phyloP scores from a whole-genome alignment of 257 asterid species.

The Mitragyna speciosa region DNA sequence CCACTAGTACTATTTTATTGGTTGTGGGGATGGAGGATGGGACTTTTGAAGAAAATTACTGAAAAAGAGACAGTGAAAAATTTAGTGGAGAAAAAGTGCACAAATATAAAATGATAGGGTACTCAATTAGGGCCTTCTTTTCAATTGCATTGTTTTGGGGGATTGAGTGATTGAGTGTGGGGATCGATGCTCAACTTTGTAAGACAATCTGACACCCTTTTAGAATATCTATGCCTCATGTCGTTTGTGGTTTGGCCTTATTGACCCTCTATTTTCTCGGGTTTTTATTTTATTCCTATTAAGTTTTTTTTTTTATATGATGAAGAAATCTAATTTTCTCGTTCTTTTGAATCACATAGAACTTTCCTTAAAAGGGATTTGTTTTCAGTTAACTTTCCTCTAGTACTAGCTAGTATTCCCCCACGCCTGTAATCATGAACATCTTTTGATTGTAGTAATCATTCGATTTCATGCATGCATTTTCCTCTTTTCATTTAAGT shows the following conservation, averaged over 20 bases:
- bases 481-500: not conserved
- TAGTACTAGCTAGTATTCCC: not conserved
- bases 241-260: not conserved
- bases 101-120: conserved; percentile 29
- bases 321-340: no score
- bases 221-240: not conserved
- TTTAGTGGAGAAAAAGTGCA: not conserved
- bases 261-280: not conserved
- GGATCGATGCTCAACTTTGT: conserved; percentile 7
- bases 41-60: not conserved
- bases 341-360: not conserved
- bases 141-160: not conserved
- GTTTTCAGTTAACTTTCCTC: conserved; percentile 8
- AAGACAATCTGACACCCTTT: not conserved
- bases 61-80: not conserved
- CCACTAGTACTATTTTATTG: not conserved
- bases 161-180: not conserved
- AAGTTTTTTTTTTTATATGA: no score
- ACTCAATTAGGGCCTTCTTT: conserved; percentile 25
- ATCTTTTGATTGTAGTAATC: conserved; percentile 2
- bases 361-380: not conserved
- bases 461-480: not conserved
- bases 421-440: conserved; percentile 9
- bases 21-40: not conserved
- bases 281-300: not conserved